phyloP scores from a whole-genome alignment of 2,329 filamentous ascomycete species.

The Trichoderma atrobrunneum region DNA sequence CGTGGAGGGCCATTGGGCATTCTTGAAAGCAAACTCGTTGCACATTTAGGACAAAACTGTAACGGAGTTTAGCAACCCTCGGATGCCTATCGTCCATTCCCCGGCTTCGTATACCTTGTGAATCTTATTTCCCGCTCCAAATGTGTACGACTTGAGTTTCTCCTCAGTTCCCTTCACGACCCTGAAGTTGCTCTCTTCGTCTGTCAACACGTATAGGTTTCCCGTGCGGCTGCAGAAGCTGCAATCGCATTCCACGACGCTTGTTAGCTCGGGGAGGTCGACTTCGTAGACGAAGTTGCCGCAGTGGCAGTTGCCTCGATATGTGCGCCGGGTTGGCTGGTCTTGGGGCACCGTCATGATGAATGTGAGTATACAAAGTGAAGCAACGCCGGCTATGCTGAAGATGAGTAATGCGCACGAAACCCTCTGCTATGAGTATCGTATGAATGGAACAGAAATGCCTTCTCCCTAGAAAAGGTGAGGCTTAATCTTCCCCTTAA shows the following conservation, averaged over 20 bases:
- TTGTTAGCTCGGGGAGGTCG: slow-evolving; percentile 55
- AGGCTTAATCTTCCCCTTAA: background rate
- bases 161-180: slow-evolving; percentile 46
- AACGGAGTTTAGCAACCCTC: background rate
- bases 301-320: slow-evolving; percentile 61
- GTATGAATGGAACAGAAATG: background rate
- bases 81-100: background rate
- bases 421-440: background rate
- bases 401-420: background rate
- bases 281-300: slow-evolving; percentile 51
- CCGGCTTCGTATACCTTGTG: slow-evolving; percentile 39
- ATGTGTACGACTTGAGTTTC: slow-evolving; percentile 44
- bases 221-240: slow-evolving; percentile 59
- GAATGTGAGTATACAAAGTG: background rate
- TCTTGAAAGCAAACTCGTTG: slow-evolving; percentile 40
- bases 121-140: slow-evolving; percentile 35
- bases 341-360: background rate
- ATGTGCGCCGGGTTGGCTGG: slow-evolving; percentile 33
- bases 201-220: slow-evolving; percentile 37
- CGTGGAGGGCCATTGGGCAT: background rate
- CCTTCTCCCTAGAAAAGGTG: background rate
- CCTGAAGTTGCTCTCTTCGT: slow-evolving; percentile 32
- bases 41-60: slow-evolving; percentile 54
- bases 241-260: slow-evolving; percentile 61
- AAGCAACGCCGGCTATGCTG: background rate